Percentiles rank a stretch among this genome's conserved stretches.
phyloP scores from a whole-genome alignment of 495 filamentous ascomycete species.

The Eremomyces bilateralis region DNA sequence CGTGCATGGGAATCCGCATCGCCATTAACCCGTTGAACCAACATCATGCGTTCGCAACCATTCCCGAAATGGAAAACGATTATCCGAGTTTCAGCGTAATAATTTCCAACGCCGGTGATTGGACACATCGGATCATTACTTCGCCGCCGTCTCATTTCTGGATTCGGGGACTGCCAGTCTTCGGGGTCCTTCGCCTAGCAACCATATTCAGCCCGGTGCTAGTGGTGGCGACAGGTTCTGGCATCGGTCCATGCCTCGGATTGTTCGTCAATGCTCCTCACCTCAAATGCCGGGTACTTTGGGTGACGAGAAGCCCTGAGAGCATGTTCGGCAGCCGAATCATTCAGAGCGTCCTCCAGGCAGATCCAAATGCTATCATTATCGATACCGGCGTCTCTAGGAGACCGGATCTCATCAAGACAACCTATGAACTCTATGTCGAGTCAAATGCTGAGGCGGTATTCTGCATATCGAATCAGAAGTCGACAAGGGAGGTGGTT shows the following conservation, averaged over 20 bases:
- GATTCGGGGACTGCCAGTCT: slow-evolving; percentile 6
- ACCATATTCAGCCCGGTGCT: slow-evolving; percentile 10
- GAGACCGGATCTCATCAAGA: slow-evolving; percentile 8
- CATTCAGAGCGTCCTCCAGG: slow-evolving; percentile 1
- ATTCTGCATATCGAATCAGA: slow-evolving; percentile 11
- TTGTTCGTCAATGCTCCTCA: slow-evolving; percentile 4
- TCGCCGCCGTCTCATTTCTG: slow-evolving; percentile 3
- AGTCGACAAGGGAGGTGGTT: slow-evolving; percentile 9
- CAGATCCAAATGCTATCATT: slow-evolving; percentile 10
- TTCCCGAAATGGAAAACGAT: slow-evolving; percentile 4
- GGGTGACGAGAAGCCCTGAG: slow-evolving; percentile 5
- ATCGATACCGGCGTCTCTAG: slow-evolving; percentile 7
- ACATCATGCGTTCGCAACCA: slow-evolving; percentile 13
- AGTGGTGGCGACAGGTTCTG: slow-evolving; percentile 13
- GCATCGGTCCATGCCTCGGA: slow-evolving; percentile 10
- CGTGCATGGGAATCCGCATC: slow-evolving; percentile 5
- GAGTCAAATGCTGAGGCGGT: slow-evolving; percentile 9
- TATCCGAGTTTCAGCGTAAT: slow-evolving; percentile 5
- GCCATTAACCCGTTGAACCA: slow-evolving; percentile 8
- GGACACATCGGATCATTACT: slow-evolving; percentile 7
- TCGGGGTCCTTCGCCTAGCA: slow-evolving; percentile 9
- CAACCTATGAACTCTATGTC: slow-evolving; percentile 5
- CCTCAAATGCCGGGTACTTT: slow-evolving; percentile 9
- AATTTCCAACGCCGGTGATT: slow-evolving; percentile 11
- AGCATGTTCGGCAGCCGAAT: slow-evolving; percentile 6